These are phyloP conservation scores for Penicillium sp. DNA, from an alignment of 2,329 filamentous ascomycete species.

Conservation along the genomic window DNA sequence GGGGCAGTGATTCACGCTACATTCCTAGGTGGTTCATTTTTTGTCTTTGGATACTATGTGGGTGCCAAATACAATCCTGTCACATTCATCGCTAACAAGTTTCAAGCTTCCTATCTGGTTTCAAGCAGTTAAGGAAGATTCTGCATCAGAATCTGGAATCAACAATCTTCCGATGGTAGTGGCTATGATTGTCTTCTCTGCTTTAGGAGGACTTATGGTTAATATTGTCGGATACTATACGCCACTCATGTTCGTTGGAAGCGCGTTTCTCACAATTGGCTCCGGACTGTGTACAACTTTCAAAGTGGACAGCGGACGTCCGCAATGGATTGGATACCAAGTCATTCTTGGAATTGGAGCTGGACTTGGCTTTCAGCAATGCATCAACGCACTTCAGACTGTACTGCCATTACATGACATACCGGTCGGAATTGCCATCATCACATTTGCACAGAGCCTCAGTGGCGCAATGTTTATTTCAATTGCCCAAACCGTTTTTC, in stretches of 20 bases:
- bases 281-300: conserved; percentile 37
- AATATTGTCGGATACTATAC: conserved; percentile 39
- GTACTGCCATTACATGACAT: conserved; percentile 32
- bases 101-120: conserved; percentile 44
- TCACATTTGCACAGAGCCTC: conserved; percentile 38
- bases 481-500: conserved; percentile 39
- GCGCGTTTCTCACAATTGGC: conserved; percentile 32
- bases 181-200: conserved; percentile 29
- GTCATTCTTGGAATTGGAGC: conserved; percentile 34
- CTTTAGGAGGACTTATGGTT: conserved; percentile 30
- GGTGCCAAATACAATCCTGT: background rate
- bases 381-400: conserved; percentile 36
- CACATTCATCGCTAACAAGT: background rate
- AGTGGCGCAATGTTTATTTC: conserved; percentile 38
- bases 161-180: conserved; percentile 38
- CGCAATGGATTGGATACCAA: conserved; percentile 40
- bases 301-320: conserved; percentile 22
- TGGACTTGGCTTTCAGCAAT: conserved; percentile 36
- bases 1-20: conserved; percentile 42
- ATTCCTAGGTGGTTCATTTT: conserved; percentile 43
- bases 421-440: conserved; percentile 33
- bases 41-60: conserved; percentile 47
- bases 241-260: conserved; percentile 35
- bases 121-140: conserved; percentile 35
- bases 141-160: conserved; percentile 36